Conservation (phyloP, 2,329 filamentous ascomycete species). For the Gliomastix tumulicola region DNA sequence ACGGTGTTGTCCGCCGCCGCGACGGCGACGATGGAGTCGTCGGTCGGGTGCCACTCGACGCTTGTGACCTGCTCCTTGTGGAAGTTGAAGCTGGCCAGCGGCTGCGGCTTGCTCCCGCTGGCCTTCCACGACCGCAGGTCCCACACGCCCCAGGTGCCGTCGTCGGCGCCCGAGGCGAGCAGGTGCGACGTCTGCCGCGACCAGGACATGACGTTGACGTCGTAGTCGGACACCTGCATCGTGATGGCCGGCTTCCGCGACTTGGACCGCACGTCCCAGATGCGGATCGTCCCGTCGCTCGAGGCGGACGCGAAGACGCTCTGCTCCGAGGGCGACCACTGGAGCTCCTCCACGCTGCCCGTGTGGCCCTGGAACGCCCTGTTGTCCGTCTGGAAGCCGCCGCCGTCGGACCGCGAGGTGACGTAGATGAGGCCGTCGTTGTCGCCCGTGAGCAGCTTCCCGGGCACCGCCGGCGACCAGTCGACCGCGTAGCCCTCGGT, state of each 20-base stretch:
- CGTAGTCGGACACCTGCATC: slow-evolving; percentile 73
- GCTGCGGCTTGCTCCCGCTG: slow-evolving; percentile 54
- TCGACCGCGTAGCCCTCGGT: slow-evolving; percentile 93
- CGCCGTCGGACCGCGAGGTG: slow-evolving; percentile 80
- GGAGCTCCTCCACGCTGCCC: slow-evolving; percentile 84
- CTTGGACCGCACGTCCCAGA: slow-evolving; percentile 94
- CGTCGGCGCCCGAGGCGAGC: slow-evolving; percentile 85
- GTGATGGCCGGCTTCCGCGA: slow-evolving; percentile 81
- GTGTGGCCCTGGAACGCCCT: slow-evolving; percentile 78
- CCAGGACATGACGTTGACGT: slow-evolving; percentile 98
- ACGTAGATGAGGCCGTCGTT: slow-evolving; percentile 84
- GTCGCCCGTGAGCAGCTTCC: slow-evolving; percentile 87
- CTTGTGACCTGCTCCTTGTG: slow-evolving; percentile 96
- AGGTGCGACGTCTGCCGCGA: slow-evolving; percentile 82
- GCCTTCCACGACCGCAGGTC: slow-evolving; percentile 90
- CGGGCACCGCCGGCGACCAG: slow-evolving; percentile 77
- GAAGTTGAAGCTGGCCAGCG: slow-evolving; percentile 90
- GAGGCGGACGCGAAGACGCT: slow-evolving; percentile 94
- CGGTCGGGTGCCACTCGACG: slow-evolving; percentile 94
- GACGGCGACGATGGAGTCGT: slow-evolving; percentile 91
- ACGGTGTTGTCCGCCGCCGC: slow-evolving; percentile 90
- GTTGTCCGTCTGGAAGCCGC: slow-evolving; percentile 82
- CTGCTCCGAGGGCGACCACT: slow-evolving; percentile 91
- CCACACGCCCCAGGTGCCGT: slow-evolving; percentile 94
- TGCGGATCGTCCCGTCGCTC: slow-evolving; percentile 87